Base-by-base conservation (phyloP, 169 alveolate species). In the Plasmodium inui region DNA sequence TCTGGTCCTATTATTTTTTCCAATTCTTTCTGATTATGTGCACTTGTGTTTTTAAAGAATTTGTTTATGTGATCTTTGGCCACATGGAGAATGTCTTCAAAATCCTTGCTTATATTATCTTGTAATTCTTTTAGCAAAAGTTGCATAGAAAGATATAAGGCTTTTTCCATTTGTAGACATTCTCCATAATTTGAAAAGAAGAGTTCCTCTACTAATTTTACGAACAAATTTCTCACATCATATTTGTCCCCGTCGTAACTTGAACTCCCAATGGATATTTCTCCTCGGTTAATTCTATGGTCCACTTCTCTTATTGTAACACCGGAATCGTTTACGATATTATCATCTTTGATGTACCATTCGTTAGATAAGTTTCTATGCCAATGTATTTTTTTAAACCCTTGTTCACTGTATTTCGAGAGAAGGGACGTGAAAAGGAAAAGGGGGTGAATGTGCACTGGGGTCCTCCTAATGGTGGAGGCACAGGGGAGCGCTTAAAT, bases 231-330 rank as follows among this genome's bases (percentile, higher is more conserved):
- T 81, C 88, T 81, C 39, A 81, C 0, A n/a, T 81, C 44, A 22
- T 12, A 19, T 81, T 53, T 41, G 41, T 81, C 78, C 0, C 76
- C 76, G 17, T 44, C 88, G 34, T 44, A 19, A n/a, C 26, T 17
- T 19, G 1, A 0, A 14, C 39, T 12, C 30, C 78, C 78, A 10
- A 81, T 81, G 30, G 17, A 0, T 50, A 81, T 81, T 19, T 81
- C 79, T 28, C 88, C 88, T 81, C 88, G 55, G 19, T 81, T 81
- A 19, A 44, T 44, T 81, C 67, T 44, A 50, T 81, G 78, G 26
- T 81, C 37, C 39, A 81, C 88, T 28, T 81, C 88, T 41, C 22
- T 81, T 44, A 81, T 81, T 26, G 28, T 81, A n/a, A 10, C 17
- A 19, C 76, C 76, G 55, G 19, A 44, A 28, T 44, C 73, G 67